Evolutionary conservation across 1,139 yeast genomes (phyloP).

Genomic region (Suhomyces panamericanus): DNA sequence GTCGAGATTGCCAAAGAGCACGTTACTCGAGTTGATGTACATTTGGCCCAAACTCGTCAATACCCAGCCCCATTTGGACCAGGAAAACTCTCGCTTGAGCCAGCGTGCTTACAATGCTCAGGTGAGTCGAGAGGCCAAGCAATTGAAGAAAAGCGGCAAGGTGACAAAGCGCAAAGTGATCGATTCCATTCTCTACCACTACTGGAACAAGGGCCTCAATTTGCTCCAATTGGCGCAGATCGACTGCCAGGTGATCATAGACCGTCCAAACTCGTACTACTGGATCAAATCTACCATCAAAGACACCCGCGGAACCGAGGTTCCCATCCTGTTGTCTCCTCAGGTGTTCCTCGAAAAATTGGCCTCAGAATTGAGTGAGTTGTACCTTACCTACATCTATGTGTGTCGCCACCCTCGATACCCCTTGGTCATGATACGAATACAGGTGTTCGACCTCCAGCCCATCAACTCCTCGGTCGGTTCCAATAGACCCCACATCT

Average conservation of each 20-base stretch:
- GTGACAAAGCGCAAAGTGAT: constrained; percentile 47
- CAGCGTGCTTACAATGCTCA: constrained; percentile 30
- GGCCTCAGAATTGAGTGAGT: constrained; percentile 46
- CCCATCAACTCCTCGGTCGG: constrained; percentile 20
- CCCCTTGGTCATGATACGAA: constrained; percentile 60
- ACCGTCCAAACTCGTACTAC: constrained; percentile 48
- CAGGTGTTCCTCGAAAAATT: constrained; percentile 49
- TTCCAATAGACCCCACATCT: constrained; percentile 37
- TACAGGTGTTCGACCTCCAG: constrained; percentile 65
- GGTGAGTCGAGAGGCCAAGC: constrained; percentile 23
- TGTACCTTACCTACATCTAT: constrained; percentile 60
- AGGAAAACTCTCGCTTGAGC: constrained; percentile 13
- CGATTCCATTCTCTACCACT: constrained; percentile 52
- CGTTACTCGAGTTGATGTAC: constrained; percentile 34
- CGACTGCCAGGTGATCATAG: constrained; percentile 64
- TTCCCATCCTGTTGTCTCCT: constrained; percentile 42
- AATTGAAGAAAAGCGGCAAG: constrained; percentile 16
- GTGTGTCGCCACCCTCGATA: constrained; percentile 65
- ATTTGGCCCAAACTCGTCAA: constrained; percentile 39
- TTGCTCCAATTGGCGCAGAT: constrained; percentile 70
- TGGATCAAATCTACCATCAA: constrained; percentile 64
- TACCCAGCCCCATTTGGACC: constrained; percentile 38
- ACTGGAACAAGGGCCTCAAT: constrained; percentile 66
- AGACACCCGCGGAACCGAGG: constrained; percentile 36
- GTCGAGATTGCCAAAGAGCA: constrained; percentile 34